Evolutionary conservation across 768 basidiomycete genomes (phyloP), one percentile per base, ranked within the genome.

Genomic region (Termitomyces eurrhizus): DNA sequence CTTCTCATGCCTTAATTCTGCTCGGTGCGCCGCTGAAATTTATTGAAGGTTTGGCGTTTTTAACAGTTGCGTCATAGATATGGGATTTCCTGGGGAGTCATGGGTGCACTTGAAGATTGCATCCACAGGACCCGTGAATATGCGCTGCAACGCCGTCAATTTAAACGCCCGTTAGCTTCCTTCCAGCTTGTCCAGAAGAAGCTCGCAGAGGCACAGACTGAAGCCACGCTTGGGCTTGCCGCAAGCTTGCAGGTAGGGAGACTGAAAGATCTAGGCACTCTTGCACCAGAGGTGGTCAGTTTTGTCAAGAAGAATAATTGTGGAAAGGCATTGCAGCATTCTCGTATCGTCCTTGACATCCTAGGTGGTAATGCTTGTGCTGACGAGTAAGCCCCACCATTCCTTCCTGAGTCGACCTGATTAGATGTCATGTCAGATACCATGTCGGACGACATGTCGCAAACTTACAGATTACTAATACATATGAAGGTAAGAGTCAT

Each of bases 171-270:
- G 0, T 79, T 98, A 3, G 95, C 93, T 2, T 90, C 90, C 6
- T 98, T 96, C 85, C 96, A 98, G 73, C 87, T 98, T n/a, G 82
- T 98, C 18, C 95, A 98, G 73, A 96, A 96, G 84, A 98, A 98
- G 74, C 82, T 98, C 16, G 94, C 90, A 3, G 95, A 98, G 65
- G 95, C 96, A 13, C 89, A 94, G 64, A 92, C 88, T 1, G 93
- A 97, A 68, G 83, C 87, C 9, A 84, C 89, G 1, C 78, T 95
- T 13, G 93, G 95, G 7, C 76, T 93, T 29, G 80, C 85, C 46
- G 88, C 89, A 7, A 88, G 86, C 64, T 72, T 90, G 35, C 91
- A 91, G 69, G 89, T 90, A 3, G 95, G 95, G 2, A 80, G 94
- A 35, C 77, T 98, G 63, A 97, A 97, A 77, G 95, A 98, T 57